Base-by-base conservation (phyloP, 2,329 filamentous ascomycete species). In the Fusarium pilosicola region DNA sequence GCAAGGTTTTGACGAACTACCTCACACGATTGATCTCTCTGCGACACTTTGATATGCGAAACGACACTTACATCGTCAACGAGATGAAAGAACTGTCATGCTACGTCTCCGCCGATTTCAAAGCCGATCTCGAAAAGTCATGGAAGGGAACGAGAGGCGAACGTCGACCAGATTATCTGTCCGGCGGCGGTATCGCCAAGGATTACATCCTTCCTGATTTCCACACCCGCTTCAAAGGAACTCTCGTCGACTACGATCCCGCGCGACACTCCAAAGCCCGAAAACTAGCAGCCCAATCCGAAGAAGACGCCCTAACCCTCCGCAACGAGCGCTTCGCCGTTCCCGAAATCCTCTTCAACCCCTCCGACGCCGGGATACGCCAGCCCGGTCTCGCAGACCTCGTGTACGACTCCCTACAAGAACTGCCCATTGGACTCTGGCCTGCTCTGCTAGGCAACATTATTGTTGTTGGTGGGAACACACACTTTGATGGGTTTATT, bases 191-290 rank as follows among this genome's bases (percentile, higher is more conserved):
- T 10, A 90, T 98, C 39, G 93, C 95, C 11, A 91, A 95, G 64
- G 96, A 99, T 80, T 99, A 98, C 79, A 92, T 98, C 26, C 86
- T 99, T 5, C 96, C 96, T 0, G 95, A 99, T 81, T 92, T 90
- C 70, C 88, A 91, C 74, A 83, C 85, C 2, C 83, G 86, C 7
- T 82, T 83, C 7, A 85, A 92, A 51, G 96, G 96, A 3, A 88
- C 93, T 58, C 86, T 95, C 36, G 88, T 93, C 61, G 92, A 95
- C 7, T 94, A 96, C 78, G 94, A 97, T 77, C 89, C 94, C 2
- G 84, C 88, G 1, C 84, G 87, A 36, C 88, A 91, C 46, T 88
- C 89, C 2, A 86, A 85, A 49, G 83, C 86, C 6, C 82, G 82
- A 34, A 88, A 86, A 74, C 82, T 83, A 3, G 83, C 84, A 78